Percentiles rank a stretch among this genome's conserved stretches.
Evolutionary conservation across 768 basidiomycete genomes (phyloP).

Genomic region (Russula abietina): DNA sequence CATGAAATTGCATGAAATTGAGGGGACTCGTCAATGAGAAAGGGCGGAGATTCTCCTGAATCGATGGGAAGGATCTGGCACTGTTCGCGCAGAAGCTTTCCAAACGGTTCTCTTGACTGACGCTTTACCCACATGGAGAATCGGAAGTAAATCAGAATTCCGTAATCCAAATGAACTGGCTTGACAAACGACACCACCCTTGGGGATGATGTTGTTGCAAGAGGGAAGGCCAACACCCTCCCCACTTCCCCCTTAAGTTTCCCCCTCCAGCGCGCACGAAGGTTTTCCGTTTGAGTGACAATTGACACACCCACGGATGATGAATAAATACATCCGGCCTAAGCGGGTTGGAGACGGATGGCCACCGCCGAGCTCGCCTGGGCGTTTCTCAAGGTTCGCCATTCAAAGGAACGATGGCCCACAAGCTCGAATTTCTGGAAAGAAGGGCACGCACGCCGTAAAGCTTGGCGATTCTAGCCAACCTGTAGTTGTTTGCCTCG

Average conservation of each 20-base stretch:
- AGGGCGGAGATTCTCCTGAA: slow-evolving; percentile 20
- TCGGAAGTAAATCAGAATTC: slow-evolving; percentile 25
- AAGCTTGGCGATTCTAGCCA: slow-evolving; percentile 18
- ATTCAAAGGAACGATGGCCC: slow-evolving; percentile 13
- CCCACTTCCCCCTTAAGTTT: background rate
- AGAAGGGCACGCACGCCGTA: slow-evolving; percentile 24
- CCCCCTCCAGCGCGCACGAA: no score
- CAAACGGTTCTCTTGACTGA: slow-evolving; percentile 12
- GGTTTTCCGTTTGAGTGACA: slow-evolving; percentile 1
- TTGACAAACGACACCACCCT: slow-evolving; percentile 14
- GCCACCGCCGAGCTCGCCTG: slow-evolving; percentile 9
- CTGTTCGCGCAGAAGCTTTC: slow-evolving; percentile 16
- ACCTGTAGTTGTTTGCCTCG: slow-evolving; percentile 4
- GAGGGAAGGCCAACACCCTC: no score
- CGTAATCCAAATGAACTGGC: slow-evolving; percentile 25
- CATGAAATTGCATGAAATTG: slow-evolving; percentile 19
- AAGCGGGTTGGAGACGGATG: background rate
- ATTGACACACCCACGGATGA: slow-evolving; percentile 2
- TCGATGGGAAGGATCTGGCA: slow-evolving; percentile 24
- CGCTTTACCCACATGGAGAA: slow-evolving; percentile 25
- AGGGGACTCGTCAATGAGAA: slow-evolving; percentile 21
- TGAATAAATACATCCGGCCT: background rate
- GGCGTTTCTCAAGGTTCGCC: slow-evolving; percentile 17
- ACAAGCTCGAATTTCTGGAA: slow-evolving; percentile 17
- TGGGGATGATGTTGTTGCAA: background rate